phyloP scores from a whole-genome alignment of 345 rosid genomes.

The Salix brachista region DNA sequence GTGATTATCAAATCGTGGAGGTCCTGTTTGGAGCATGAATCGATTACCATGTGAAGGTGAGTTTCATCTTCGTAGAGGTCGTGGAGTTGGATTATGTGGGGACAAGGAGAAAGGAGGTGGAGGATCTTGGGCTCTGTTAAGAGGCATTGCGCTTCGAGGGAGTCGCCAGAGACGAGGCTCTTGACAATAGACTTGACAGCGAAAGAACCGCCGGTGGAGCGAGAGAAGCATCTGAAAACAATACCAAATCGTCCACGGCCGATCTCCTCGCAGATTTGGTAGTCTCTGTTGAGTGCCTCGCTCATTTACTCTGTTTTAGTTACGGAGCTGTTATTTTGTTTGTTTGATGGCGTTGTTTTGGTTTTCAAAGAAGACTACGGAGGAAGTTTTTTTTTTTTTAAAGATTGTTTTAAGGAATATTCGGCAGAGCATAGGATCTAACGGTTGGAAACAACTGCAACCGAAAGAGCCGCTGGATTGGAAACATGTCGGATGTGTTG shows the following conservation, averaged over 20 bases:
- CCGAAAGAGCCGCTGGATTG: conserved; percentile 10
- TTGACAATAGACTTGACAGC: conserved; percentile 76
- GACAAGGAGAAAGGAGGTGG: conserved; percentile 58
- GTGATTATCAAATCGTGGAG: conserved; percentile 45
- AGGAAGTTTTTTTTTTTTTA: not conserved
- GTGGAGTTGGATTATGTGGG: conserved; percentile 52
- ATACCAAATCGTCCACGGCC: conserved; percentile 74
- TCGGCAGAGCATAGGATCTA: conserved; percentile 11
- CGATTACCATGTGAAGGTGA: conserved; percentile 49
- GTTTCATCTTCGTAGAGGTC: conserved; percentile 54
- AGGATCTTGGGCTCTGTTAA: conserved; percentile 68
- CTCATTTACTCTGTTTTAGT: conserved; percentile 28
- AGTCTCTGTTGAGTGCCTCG: conserved; percentile 40
- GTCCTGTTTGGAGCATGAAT: conserved; percentile 52
- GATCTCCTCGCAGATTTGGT: conserved; percentile 64
- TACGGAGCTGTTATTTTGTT: no score
- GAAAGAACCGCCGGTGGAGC: conserved; percentile 36
- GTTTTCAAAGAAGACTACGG: not conserved
- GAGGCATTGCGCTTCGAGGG: conserved; percentile 61
- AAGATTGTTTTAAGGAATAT: conserved; percentile 32
- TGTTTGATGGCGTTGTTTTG: not conserved
- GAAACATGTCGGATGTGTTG: not conserved
- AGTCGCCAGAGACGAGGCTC: conserved; percentile 49
- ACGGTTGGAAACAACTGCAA: not conserved
- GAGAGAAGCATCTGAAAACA: conserved; percentile 56